These are phyloP conservation scores for Apiotrichum gracile DNA, from an alignment of 1,284 basidiomycete species.

Conservation along the genomic window DNA sequence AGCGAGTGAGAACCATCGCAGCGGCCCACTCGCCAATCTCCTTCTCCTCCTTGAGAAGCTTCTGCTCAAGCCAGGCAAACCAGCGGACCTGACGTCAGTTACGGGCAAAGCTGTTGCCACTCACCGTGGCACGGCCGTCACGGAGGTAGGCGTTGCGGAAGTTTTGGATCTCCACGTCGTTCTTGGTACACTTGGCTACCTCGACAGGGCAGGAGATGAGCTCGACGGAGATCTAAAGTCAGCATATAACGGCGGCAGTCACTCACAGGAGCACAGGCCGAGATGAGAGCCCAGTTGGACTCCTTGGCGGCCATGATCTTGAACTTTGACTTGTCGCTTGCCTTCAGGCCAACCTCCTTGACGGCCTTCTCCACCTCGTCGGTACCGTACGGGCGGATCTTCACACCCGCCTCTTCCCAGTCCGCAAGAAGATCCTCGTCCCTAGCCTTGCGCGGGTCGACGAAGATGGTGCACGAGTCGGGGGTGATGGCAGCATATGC, in stretches of 20 bases:
- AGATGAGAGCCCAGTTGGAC: slow-evolving; percentile 41
- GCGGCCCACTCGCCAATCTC: slow-evolving; percentile 85
- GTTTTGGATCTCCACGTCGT: slow-evolving; percentile 73
- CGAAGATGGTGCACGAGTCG: slow-evolving; percentile 45
- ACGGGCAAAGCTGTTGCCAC: slow-evolving; percentile 2
- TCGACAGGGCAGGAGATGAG: slow-evolving; percentile 55
- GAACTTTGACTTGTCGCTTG: slow-evolving; percentile 12
- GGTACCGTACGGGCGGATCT: slow-evolving; percentile 58
- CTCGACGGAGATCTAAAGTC: slow-evolving; percentile 26
- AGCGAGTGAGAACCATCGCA: slow-evolving; percentile 73
- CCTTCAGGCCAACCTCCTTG: slow-evolving; percentile 16
- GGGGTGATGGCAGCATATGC: slow-evolving; percentile 70
- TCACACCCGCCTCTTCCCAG: slow-evolving; percentile 54
- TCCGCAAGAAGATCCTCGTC: slow-evolving; percentile 27
- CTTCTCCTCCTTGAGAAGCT: slow-evolving; percentile 65
- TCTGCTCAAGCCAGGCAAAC: slow-evolving; percentile 86
- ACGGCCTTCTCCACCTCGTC: slow-evolving; percentile 75
- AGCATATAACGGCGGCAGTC: not conserved
- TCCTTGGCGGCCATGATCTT: slow-evolving; percentile 30
- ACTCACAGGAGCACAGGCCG: slow-evolving; percentile 30
- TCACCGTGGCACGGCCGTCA: slow-evolving; percentile 84
- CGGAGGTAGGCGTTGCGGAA: slow-evolving; percentile 77
- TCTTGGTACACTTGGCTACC: slow-evolving; percentile 81
- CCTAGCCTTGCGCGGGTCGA: slow-evolving; percentile 34
- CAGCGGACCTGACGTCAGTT: slow-evolving; percentile 52